Evolutionary conservation across 2,329 filamentous ascomycete genomes (phyloP), one percentile per base, ranked within the genome.

Genomic region (Hypoxylon sp.): DNA sequence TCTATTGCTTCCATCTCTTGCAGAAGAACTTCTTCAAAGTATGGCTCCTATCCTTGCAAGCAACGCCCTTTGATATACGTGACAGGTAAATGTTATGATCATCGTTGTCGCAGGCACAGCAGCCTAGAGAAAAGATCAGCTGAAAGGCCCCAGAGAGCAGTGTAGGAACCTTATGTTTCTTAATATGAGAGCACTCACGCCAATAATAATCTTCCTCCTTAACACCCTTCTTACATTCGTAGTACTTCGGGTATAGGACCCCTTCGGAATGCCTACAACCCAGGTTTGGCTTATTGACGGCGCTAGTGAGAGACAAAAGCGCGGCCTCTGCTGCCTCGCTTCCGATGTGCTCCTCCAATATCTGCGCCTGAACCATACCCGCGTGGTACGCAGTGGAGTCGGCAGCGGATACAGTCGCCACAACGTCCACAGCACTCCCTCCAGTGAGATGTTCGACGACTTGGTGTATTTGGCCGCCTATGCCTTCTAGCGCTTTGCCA

Each of bases 321-420:
- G 44, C 15, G 13, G 53, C 58, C 21, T 62, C 57, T 1, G 52
- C 39, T 6, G 37, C 44, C 13, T 56, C 57, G 27, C 37, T 66
- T 8, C 27, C 58, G 0, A 62, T 10, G 13, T 62, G 57, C 19
- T 66, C 63, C 19, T 66, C 63, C 4, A 66, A 19, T n/a, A 66
- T 66, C 27, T 66, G 58, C 37, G 63, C 58, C n/a, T 66, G 58
- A 4, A 62, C 53, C 58, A 66, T 62, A 11, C 63, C 63, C 3
- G 51, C 63, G 46, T 66, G 63, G 46, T 66, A 62, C 21, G 63
- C 57, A 29, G 17, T 57, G 8, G 52, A 37, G 19, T 66, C 57
- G 2, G 56, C 19, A 5, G 47, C 63, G 1, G 63, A 50, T 2
- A 56, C 51, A 0, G 13, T 17, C 1, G 19, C 31, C 5, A 51